Evolutionary conservation across 805 yeast species (phyloP), one percentile per base, ranked within the genome.

Genomic region (Candida gorgasii): DNA sequence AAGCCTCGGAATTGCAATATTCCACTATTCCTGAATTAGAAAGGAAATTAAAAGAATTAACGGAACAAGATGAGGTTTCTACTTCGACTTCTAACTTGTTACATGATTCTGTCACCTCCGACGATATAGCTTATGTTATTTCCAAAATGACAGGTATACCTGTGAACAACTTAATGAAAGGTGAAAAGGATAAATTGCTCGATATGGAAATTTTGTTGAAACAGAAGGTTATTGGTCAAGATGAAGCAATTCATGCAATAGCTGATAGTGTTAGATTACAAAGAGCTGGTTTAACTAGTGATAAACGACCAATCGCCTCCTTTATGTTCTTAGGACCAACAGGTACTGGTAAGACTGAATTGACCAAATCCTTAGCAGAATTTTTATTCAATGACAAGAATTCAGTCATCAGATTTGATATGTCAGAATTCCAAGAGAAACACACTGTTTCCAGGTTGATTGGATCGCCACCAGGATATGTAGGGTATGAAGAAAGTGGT

Each of bases 401-500:
- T 33, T 80, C 96, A 8, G 89, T 92, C 26, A 80, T 90, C 17
- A 75, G 99, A 53, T 92, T 92, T 61, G 99, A 92, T 63, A 93
- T 93, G 99, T 87, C 96, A 15, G 99, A 92, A 62, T 92, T 93
- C 63, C 98, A 92, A 67, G 99, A 92, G 60, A 86, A 86, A 60
- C 97, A 89, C 64, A 76, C 96, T 0, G 82, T 93, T 5, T 84
- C 96, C 34, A 79, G 97, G 49, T 75, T 92, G 49, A 89, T 92
- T 53, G 99, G 99, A 39, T 93, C 98, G 0, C 99, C 99, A 4
- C 99, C 99, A 22, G 97, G 98, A 6, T 92, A 92, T 61, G 97
- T 92, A 16, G 93, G 97, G 41, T 90, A 89, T 66, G 99, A 92
- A 58, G 93, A 86, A 54, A 86, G 89, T 59, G 99, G 99, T 39